phyloP scores from a whole-genome alignment of 371 early-diverging fungal species.

The Gilbertella persicaria region DNA sequence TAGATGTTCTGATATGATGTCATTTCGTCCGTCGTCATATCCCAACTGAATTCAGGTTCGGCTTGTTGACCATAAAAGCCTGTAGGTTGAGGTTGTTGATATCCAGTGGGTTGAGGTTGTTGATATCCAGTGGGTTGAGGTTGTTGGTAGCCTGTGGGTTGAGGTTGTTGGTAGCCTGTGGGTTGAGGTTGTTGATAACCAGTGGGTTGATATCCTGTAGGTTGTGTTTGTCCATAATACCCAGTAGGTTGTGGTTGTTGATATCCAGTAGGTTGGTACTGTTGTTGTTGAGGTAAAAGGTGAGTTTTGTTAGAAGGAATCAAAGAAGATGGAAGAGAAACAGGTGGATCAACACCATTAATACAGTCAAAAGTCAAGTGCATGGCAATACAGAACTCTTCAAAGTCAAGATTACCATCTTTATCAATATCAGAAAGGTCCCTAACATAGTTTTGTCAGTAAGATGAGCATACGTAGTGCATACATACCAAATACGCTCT shows the following conservation, averaged over 20 bases:
- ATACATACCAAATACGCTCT: conserved; percentile 70
- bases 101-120: conserved; percentile 21
- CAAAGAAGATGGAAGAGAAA: conserved; percentile 34
- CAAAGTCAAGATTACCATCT: conserved; percentile 86
- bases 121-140: conserved; percentile 43
- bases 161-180: conserved; percentile 39
- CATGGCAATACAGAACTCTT: conserved; percentile 89
- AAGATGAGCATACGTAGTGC: background rate
- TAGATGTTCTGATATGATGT: conserved; percentile 68
- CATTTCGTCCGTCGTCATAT: conserved; percentile 71
- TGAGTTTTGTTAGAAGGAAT: conserved; percentile 31
- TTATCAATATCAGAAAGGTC: conserved; percentile 87
- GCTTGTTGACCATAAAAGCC: conserved; percentile 16
- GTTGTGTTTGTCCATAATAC: conserved; percentile 16
- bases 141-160: conserved; percentile 39
- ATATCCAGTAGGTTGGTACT: conserved; percentile 47
- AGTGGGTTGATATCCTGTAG: conserved; percentile 25
- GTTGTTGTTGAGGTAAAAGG: conserved; percentile 25
- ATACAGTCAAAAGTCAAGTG: conserved; percentile 73
- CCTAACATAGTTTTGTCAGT: conserved; percentile 54
- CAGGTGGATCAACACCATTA: conserved; percentile 57
- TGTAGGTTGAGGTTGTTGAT: conserved; percentile 19
- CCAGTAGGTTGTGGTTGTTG: conserved; percentile 27
- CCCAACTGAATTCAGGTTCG: conserved; percentile 69
- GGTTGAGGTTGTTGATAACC: conserved; percentile 35